These are phyloP conservation scores for Trichoderma orchidacearum DNA, from an alignment of 495 filamentous ascomycete genomes.

Conservation along the genomic window DNA sequence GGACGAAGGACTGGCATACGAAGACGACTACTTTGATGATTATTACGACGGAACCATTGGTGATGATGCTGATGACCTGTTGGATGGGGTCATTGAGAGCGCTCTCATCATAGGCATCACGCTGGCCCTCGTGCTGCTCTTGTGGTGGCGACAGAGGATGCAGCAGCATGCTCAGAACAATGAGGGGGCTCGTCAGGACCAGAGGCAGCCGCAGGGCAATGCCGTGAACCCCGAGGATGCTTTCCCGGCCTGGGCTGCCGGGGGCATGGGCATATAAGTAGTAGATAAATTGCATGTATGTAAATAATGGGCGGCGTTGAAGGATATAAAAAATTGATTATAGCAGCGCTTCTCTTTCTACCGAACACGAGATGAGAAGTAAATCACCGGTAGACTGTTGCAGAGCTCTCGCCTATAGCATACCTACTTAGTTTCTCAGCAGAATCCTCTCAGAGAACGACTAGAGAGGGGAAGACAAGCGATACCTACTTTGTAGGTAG, in stretches of 20 bases:
- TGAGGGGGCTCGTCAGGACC: constrained; percentile 21
- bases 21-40: constrained; percentile 38
- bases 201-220: constrained; percentile 1
- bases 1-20: constrained; percentile 47
- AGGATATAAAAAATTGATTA: not conserved
- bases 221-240: not conserved
- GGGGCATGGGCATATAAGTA: not conserved
- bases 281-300: not conserved
- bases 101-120: constrained; percentile 62
- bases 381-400: too few species aligned
- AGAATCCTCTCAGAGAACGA: too few species aligned
- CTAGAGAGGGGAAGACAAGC: too few species aligned
- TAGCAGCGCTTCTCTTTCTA: not conserved
- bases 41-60: constrained; percentile 42
- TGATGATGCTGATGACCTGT: constrained; percentile 38
- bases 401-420: too few species aligned
- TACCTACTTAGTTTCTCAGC: too few species aligned
- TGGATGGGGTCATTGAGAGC: constrained; percentile 70
- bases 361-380: too few species aligned
- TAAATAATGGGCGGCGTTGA: not conserved
- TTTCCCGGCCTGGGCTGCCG: constrained; percentile 1
- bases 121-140: constrained; percentile 55
- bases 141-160: constrained; percentile 77
- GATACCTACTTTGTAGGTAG: too few species aligned
- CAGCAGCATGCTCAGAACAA: constrained; percentile 36